Percentiles rank a stretch among this genome's conserved stretches.
phyloP scores from a whole-genome alignment of 2,329 filamentous ascomycete genomes.

The Phialocephala sp. region DNA sequence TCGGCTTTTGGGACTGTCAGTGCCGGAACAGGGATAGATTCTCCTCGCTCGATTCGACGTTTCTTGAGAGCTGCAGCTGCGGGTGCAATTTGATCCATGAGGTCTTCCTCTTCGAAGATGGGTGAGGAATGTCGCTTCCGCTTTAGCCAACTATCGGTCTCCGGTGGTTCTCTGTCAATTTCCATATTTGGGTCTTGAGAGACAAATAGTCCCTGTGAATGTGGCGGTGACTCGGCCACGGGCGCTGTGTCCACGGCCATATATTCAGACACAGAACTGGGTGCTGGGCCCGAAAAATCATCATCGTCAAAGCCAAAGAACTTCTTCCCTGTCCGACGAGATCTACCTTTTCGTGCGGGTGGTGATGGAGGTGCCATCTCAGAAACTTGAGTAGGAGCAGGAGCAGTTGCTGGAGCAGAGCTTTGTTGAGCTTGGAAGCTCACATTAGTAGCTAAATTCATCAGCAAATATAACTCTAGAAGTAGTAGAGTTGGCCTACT shows the following conservation, averaged over 20 bases:
- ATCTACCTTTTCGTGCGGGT: conserved; percentile 39
- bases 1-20: conserved; percentile 2
- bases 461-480: neutral
- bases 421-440: conserved; percentile 25
- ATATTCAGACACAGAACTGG: conserved; percentile 42
- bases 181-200: conserved; percentile 51
- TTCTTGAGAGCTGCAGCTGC: conserved; percentile 80
- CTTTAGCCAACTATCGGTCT: conserved; percentile 23
- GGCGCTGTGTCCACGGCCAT: conserved; percentile 37
- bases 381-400: neutral
- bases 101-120: conserved; percentile 47
- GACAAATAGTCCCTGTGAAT: conserved; percentile 57
- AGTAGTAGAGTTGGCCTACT: conserved; percentile 29
- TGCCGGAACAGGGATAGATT: conserved; percentile 35
- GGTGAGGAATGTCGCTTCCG: conserved; percentile 54
- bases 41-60: conserved; percentile 64
- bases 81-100: conserved; percentile 76
- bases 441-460: conserved; percentile 23
- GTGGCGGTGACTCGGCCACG: conserved; percentile 27
- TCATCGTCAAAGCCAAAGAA: conserved; percentile 80
- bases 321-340: conserved; percentile 50
- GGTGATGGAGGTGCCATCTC: conserved; percentile 30
- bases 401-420: conserved; percentile 17
- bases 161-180: conserved; percentile 25
- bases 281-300: conserved; percentile 39